Base-by-base conservation (phyloP, 2,329 filamentous ascomycete genomes). In the Monosporascus sp. region DNA sequence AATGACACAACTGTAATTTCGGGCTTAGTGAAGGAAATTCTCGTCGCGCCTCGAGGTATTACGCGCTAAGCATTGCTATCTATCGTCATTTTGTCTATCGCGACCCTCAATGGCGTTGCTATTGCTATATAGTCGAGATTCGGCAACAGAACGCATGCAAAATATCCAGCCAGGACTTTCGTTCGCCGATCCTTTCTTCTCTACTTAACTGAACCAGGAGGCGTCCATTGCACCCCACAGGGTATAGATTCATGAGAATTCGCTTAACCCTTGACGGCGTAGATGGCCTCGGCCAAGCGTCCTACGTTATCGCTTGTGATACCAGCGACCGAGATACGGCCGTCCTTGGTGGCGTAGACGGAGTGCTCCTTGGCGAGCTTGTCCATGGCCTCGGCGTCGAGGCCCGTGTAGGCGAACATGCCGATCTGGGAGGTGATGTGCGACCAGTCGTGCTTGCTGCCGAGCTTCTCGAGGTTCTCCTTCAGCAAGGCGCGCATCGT, bases 341-440 rank as follows among this genome's bases (percentile, higher is more conserved):
- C 90, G 69, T 94, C 88, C 80, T 91, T 94, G 75, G 94, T 97
- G 61, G 92, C 93, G 72, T 99, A 99, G 66, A 99, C 93, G 56
- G 91, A 96, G 82, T 94, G 90, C 80, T 97, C 90, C 80, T 95
- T 91, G 63, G 92, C 90, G 58, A 99, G 81, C 67, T 78, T 79
- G 52, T 93, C 88, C 90, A 97, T 97, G 79, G 97, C 89, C 76
- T 93, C 87, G 52, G 92, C 79, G 65, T 81, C 93, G 67, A 99
- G 79, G 58, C 94, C 94, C 50, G 94, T 99, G 83, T 96, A 99
- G 65, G 94, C 93, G 70, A 99, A 99, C 94, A 99, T 99, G 78
- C 94, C 94, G 68, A 99, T 99, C 84, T 96, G 91, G 76, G 82
- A 92, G 64, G 94, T 97, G 76, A 99, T 99, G 82, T 99, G 94